A percentile compares a stretch with the other conserved stretches of the same genome.
Conservation (phyloP, 2,329 filamentous ascomycete species). For the Exophiala bonariae region DNA sequence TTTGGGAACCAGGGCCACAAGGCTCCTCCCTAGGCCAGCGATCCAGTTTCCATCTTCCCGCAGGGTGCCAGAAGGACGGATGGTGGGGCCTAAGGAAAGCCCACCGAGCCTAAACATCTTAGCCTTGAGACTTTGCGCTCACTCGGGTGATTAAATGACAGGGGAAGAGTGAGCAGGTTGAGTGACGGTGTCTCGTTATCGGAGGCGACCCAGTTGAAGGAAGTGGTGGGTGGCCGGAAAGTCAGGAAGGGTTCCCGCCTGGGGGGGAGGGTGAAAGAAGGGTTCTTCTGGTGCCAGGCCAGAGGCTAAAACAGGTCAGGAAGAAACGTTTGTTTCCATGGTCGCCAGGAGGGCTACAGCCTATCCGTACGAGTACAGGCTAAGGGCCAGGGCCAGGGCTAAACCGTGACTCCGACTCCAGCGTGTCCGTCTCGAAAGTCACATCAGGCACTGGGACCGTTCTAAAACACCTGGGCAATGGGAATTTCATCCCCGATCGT, state of each 20-base stretch:
- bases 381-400: too few relatives aligned
- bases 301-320: background rate
- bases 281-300: background rate
- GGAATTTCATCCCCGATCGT: too few relatives aligned
- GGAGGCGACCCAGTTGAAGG: background rate
- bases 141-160: slow-evolving; percentile 2
- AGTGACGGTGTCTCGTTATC: background rate
- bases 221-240: background rate
- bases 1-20: slow-evolving; percentile 20
- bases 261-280: background rate
- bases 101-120: slow-evolving; percentile 10
- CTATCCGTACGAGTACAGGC: too few relatives aligned
- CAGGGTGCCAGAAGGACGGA: slow-evolving; percentile 13
- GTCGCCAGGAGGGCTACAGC: too few relatives aligned
- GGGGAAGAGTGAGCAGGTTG: background rate
- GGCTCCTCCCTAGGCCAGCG: slow-evolving; percentile 10
- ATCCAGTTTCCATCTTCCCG: slow-evolving; percentile 11
- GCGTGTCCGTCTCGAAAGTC: too few relatives aligned
- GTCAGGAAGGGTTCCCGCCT: background rate
- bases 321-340: too few relatives aligned
- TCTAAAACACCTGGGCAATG: too few relatives aligned
- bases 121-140: slow-evolving; percentile 4
- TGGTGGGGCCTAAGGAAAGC: slow-evolving; percentile 19
- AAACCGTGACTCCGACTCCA: too few relatives aligned
- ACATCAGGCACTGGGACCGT: too few relatives aligned